These are phyloP conservation scores for Rhodosporidiobolus odoratus DNA, from an alignment of 768 basidiomycete species.

Conservation along the genomic window DNA sequence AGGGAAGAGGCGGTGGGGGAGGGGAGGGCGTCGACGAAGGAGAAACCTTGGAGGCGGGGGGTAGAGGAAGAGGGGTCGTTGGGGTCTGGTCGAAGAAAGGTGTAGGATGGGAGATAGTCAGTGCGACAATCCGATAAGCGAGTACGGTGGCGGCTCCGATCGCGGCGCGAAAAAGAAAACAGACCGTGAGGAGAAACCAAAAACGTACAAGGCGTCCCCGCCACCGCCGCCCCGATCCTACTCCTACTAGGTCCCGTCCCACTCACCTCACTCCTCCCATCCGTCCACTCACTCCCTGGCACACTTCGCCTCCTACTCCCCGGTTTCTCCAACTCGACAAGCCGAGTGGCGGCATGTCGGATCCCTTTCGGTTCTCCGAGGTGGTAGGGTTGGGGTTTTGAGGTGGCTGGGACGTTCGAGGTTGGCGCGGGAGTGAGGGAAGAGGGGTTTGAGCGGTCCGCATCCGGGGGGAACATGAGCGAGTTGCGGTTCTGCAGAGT, in stretches of 20 bases:
- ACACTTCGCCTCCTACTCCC: conserved; percentile 5
- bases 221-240: conserved; percentile 84
- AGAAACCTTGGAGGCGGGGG: conserved; percentile 55
- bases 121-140: not conserved
- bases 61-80: conserved; percentile 45
- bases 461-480: conserved; percentile 91
- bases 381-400: conserved; percentile 37
- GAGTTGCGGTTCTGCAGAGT: conserved; percentile 73
- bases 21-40: conserved; percentile 76
- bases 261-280: conserved; percentile 14
- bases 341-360: conserved; percentile 71
- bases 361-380: conserved; percentile 58
- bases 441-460: conserved; percentile 69
- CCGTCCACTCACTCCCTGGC: conserved; percentile 16
- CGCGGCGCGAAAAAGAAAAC: no score
- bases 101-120: not conserved
- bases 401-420: conserved; percentile 6
- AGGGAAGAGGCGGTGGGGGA: conserved; percentile 79
- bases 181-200: not conserved
- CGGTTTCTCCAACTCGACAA: conserved; percentile 55
- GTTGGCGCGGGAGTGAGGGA: conserved; percentile 39
- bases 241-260: conserved; percentile 84
- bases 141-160: no score
- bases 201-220: conserved; percentile 77
- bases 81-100: conserved; percentile 57